Percentiles rank a stretch among this genome's conserved stretches.
phyloP scores from a whole-genome alignment of 1,284 basidiomycete species.

The Tylopilus orsonianus region DNA sequence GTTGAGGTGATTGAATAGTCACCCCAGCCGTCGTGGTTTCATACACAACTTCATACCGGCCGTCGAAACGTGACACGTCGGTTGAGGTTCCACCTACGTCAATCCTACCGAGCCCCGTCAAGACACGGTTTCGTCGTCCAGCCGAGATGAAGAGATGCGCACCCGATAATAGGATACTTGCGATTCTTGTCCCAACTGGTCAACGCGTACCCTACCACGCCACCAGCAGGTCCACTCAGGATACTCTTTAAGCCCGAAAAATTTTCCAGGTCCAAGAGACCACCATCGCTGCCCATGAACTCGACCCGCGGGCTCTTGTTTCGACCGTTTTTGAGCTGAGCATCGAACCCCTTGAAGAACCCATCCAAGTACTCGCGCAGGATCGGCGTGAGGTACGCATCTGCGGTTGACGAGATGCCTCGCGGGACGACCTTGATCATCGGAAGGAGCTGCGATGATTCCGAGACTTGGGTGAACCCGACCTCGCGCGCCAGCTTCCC shows the following conservation, averaged over 20 bases:
- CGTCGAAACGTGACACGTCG: conserved; percentile 77
- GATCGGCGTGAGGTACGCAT: conserved; percentile 95
- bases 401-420: conserved; percentile 89
- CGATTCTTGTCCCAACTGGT: conserved; percentile 65
- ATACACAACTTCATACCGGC: conserved; percentile 74
- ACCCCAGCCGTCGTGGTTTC: conserved; percentile 84
- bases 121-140: neutral
- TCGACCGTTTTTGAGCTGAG: conserved; percentile 49
- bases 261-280: conserved; percentile 65
- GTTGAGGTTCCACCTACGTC: conserved; percentile 79
- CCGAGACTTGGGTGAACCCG: conserved; percentile 87
- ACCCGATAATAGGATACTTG: conserved; percentile 65
- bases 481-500: conserved; percentile 73
- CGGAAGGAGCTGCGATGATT: conserved; percentile 85
- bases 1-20: conserved; percentile 73
- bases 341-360: conserved; percentile 89
- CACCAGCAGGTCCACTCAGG: conserved; percentile 75
- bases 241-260: conserved; percentile 80
- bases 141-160: conserved; percentile 16
- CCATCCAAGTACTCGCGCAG: conserved; percentile 86
- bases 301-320: conserved; percentile 47
- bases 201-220: conserved; percentile 74
- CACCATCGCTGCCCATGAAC: conserved; percentile 80
- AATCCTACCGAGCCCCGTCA: conserved; percentile 38
- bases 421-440: conserved; percentile 97